Percentiles rank a stretch among this genome's conserved stretches.
These are phyloP conservation scores for Apostasia shenzhenica DNA, from an alignment of 106 monocot species.

Conservation along the genomic window DNA sequence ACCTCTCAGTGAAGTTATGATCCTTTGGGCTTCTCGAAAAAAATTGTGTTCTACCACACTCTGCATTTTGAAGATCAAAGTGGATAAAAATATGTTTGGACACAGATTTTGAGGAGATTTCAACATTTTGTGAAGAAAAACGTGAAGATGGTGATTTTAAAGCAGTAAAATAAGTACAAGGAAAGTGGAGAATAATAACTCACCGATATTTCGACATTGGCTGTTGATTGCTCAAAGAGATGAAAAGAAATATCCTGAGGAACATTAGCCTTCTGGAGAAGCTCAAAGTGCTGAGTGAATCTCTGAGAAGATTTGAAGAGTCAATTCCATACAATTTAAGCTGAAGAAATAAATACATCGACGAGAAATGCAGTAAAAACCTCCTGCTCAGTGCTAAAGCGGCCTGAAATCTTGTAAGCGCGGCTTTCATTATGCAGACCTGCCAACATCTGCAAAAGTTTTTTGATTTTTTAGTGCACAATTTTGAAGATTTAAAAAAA, in stretches of 20 bases:
- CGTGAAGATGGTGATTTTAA: not conserved
- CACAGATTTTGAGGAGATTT: too few relatives aligned
- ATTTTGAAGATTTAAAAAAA: not conserved
- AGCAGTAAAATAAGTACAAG: not conserved
- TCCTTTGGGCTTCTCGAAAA: constrained; percentile 72
- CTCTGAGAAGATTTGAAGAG: constrained; percentile 36
- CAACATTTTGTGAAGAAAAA: not conserved
- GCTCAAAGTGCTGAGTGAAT: constrained; percentile 92
- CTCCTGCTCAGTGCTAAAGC: constrained; percentile 84
- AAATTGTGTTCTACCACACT: constrained; percentile 40
- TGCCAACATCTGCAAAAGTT: constrained; percentile 65
- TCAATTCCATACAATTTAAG: not conserved
- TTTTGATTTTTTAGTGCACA: not conserved
- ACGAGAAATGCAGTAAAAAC: constrained; percentile 15
- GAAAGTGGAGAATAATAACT: constrained; percentile 14
- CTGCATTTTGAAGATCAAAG: constrained; percentile 23
- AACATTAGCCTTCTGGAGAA: constrained; percentile 80
- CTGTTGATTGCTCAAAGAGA: constrained; percentile 65
- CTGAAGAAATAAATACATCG: not conserved
- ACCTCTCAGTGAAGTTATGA: constrained; percentile 44
- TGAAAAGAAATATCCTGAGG: constrained; percentile 69
- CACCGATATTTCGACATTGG: constrained; percentile 52
- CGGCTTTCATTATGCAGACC: constrained; percentile 60
- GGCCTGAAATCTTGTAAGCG: constrained; percentile 43
- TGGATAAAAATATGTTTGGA: not conserved